Base-by-base conservation (phyloP, 2,329 filamentous ascomycete genomes). In the Xylariomycetidae sp. region DNA sequence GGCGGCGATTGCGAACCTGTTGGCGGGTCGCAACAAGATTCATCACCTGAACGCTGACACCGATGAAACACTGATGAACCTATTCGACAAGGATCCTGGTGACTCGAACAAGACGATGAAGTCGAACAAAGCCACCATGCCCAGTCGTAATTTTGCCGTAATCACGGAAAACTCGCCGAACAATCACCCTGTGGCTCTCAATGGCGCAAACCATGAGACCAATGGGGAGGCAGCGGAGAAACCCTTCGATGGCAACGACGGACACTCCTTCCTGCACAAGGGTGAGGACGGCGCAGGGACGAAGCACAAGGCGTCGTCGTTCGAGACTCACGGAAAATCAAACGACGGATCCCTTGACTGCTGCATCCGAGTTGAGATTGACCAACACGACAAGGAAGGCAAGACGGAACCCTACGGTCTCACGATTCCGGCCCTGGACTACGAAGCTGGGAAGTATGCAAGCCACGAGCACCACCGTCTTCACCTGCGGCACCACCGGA, bases 141-240 rank as follows among this genome's bases (percentile, higher is more conserved):
- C 94, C 3, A 89, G 88, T 45, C 80, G 92, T 16, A 98, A 98
- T 58, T 98, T 87, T 72, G 90, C 90, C 51, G 82, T 85, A 26
- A 81, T 98, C 40, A 84, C 86, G 13, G 86, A 95, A 58, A 96
- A 95, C 60, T 79, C 81, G n/a, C 86, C 74, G 29, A 68, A 70
- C 50, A 70, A 70, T 45, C 42, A 50, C 14, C 34, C 45, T 33
- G 33, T 59, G 4, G 45, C 53, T 27, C 17, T 34, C 4, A 45
- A 38, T 16, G 46, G 42, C 15, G 26, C 32, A 11, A 34, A 30
- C 12, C 41, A 37, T 13, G 25, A 35, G 13, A 16, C 31, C 14
- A 39, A 45, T 4, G 37, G 16, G 4, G 33, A 43, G 22, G 19
- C 38, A 2, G 6, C 34, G 5, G 33, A 40, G 12, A 42, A 43